Conservation (phyloP, 306 rosid species). For the Dryas alaskensis region DNA sequence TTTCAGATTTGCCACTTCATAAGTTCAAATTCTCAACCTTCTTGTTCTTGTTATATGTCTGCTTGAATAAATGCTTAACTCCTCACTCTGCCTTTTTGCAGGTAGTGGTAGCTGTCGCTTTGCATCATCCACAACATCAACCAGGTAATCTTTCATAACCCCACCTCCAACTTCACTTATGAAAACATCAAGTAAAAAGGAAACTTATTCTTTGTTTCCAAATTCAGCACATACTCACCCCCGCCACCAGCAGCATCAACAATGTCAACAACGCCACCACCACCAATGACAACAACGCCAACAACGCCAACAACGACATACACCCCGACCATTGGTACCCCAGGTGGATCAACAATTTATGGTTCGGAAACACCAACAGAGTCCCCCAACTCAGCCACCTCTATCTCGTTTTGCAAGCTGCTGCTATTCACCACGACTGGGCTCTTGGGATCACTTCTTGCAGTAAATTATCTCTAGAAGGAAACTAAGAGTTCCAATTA, state of each 20-base stretch:
- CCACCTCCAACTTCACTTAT: constrained; percentile 19
- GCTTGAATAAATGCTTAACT: constrained; percentile 18
- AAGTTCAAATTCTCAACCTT: constrained; percentile 5
- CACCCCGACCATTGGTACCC: constrained; percentile 41
- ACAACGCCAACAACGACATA: constrained; percentile 34
- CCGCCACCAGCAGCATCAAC: constrained; percentile 23
- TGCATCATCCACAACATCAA: constrained; percentile 46
- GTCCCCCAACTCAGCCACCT: constrained; percentile 56
- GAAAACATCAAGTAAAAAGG: constrained; percentile 7
- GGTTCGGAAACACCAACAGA: constrained; percentile 63
- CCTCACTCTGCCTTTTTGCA: constrained; percentile 30
- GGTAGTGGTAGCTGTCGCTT: constrained; percentile 69
- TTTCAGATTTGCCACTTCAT: neutral
- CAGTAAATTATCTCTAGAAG: constrained; percentile 44
- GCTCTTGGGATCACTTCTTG: constrained; percentile 41
- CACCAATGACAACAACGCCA: constrained; percentile 24
- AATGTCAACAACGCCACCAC: constrained; percentile 9
- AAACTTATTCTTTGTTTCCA: constrained; percentile 3
- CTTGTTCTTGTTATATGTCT: neutral
- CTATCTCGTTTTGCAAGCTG: constrained; percentile 35
- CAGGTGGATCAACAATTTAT: constrained; percentile 55
- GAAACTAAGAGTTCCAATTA: constrained; percentile 25
- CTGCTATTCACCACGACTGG: constrained; percentile 40
- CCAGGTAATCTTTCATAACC: constrained; percentile 49
- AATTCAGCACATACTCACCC: constrained; percentile 50